A percentile compares a stretch with the other conserved stretches of the same genome.
Evolutionary conservation across 2,329 filamentous ascomycete genomes (phyloP).

Genomic region (Cryoendolithus antarcticus): DNA sequence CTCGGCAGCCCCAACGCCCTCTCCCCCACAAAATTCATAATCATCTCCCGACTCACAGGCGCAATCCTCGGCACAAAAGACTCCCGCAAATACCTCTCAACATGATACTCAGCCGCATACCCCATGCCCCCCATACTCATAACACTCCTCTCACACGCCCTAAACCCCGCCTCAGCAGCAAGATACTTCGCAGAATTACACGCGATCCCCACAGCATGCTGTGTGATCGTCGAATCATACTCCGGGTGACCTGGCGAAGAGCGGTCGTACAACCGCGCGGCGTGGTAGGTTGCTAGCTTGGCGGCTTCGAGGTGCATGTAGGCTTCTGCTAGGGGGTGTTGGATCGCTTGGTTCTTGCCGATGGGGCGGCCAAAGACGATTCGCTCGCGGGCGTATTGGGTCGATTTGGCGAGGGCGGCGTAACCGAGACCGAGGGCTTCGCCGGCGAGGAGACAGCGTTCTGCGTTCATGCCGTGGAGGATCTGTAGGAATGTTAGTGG

Average conservation of each 20-base stretch:
- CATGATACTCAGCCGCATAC: slow-evolving; percentile 51
- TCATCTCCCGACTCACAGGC: slow-evolving; percentile 57
- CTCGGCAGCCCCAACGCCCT: slow-evolving; percentile 54
- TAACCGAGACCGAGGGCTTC: slow-evolving; percentile 74
- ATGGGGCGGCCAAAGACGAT: slow-evolving; percentile 46
- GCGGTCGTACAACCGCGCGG: slow-evolving; percentile 45
- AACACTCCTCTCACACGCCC: slow-evolving; percentile 46
- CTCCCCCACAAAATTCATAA: slow-evolving; percentile 60
- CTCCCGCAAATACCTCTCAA: slow-evolving; percentile 48
- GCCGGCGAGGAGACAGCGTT: slow-evolving; percentile 46
- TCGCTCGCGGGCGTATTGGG: slow-evolving; percentile 35
- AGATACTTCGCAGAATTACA: slow-evolving; percentile 47
- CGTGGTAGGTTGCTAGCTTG: slow-evolving; percentile 49
- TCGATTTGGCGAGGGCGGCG: slow-evolving; percentile 35
- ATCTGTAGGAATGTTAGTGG: slow-evolving; percentile 18
- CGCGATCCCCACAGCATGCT: slow-evolving; percentile 40
- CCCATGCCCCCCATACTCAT: slow-evolving; percentile 50
- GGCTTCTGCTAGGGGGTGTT: slow-evolving; percentile 45
- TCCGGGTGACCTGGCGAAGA: slow-evolving; percentile 22
- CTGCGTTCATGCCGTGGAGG: slow-evolving; percentile 38
- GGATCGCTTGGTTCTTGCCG: slow-evolving; percentile 47
- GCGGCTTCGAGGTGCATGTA: slow-evolving; percentile 52
- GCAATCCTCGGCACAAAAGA: slow-evolving; percentile 48
- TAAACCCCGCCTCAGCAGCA: slow-evolving; percentile 49
- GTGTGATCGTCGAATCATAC: slow-evolving; percentile 26